Evolutionary conservation across 1,139 yeast species (phyloP).

Genomic region (Debaryomycetaceae sp.): DNA sequence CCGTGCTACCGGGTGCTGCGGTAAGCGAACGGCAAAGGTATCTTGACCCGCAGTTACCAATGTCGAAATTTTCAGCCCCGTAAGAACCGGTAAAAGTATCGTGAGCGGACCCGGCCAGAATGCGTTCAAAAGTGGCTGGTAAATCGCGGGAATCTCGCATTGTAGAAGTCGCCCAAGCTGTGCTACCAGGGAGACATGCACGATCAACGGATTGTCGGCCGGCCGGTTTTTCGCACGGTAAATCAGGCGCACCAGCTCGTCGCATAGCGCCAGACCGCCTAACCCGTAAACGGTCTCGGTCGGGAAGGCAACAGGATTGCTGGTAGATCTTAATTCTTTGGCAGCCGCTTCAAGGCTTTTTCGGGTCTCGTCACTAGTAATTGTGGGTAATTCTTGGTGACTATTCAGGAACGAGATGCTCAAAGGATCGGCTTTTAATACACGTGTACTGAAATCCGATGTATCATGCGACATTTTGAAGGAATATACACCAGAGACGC

Average conservation of each 20-base stretch:
- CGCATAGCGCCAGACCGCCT: constrained; percentile 76
- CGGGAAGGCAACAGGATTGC: constrained; percentile 78
- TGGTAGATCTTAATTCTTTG: constrained; percentile 34
- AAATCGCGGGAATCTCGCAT: constrained; percentile 52
- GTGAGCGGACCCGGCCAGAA: constrained; percentile 98
- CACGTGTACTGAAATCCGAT: constrained; percentile 15
- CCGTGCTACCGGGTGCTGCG: constrained; percentile 78
- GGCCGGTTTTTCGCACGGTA: constrained; percentile 89
- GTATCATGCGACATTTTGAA: no score
- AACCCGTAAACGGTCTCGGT: constrained; percentile 96
- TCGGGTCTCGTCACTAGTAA: constrained; percentile 43
- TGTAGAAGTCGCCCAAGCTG: constrained; percentile 52
- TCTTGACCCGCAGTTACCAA: constrained; percentile 78
- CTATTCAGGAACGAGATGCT: constrained; percentile 16
- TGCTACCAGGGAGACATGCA: constrained; percentile 70
- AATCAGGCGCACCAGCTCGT: constrained; percentile 63
- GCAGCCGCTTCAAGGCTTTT: constrained; percentile 49
- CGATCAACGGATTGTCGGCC: constrained; percentile 86
- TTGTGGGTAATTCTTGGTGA: no score
- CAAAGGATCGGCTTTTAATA: constrained; percentile 21
- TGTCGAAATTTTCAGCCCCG: constrained; percentile 45
- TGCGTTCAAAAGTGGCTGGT: constrained; percentile 46
- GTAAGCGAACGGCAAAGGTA: constrained; percentile 88
- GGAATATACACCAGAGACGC: no score
- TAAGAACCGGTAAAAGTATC: constrained; percentile 60